Conservation (phyloP, 2,329 filamentous ascomycete species). For the Aspergillus eucalypticola region DNA sequence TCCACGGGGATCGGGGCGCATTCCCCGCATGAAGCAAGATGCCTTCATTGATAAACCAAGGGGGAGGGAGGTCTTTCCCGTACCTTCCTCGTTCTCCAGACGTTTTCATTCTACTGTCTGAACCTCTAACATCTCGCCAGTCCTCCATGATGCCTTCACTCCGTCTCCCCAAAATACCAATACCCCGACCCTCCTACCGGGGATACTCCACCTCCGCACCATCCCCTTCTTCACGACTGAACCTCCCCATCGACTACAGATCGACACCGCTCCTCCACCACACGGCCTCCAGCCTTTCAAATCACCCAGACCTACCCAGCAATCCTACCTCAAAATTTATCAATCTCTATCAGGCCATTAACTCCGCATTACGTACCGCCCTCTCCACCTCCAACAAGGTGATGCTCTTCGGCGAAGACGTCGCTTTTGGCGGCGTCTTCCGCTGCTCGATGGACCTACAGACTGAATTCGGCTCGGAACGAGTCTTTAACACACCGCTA, state of each 20-base stretch:
- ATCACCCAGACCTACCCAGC: slow-evolving; percentile 71
- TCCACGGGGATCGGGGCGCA: slow-evolving; percentile 6
- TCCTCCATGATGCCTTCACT: slow-evolving; percentile 14
- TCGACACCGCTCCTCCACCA: slow-evolving; percentile 80
- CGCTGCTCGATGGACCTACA: slow-evolving; percentile 89
- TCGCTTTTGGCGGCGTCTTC: slow-evolving; percentile 96
- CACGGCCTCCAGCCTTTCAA: slow-evolving; percentile 69
- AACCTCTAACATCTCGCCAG: too few relatives aligned
- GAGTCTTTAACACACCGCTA: slow-evolving; percentile 95
- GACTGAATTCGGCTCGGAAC: slow-evolving; percentile 79
- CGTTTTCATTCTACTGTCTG: background rate
- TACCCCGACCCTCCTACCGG: slow-evolving; percentile 26
- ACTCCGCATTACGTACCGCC: slow-evolving; percentile 80
- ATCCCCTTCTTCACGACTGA: slow-evolving; percentile 64
- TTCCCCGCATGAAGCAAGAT: slow-evolving; percentile 7
- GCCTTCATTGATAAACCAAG: slow-evolving; percentile 13
- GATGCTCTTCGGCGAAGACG: slow-evolving; percentile 92
- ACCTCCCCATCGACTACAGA: slow-evolving; percentile 83
- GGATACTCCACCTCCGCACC: slow-evolving; percentile 48
- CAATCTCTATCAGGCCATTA: slow-evolving; percentile 93
- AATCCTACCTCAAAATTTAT: slow-evolving; percentile 75
- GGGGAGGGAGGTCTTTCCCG: background rate
- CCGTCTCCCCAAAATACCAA: slow-evolving; percentile 11
- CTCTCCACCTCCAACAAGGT: slow-evolving; percentile 82
- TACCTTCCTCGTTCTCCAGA: background rate